phyloP scores from a whole-genome alignment of 371 early-diverging fungal species.

The Syncephalis plumigaleata region DNA sequence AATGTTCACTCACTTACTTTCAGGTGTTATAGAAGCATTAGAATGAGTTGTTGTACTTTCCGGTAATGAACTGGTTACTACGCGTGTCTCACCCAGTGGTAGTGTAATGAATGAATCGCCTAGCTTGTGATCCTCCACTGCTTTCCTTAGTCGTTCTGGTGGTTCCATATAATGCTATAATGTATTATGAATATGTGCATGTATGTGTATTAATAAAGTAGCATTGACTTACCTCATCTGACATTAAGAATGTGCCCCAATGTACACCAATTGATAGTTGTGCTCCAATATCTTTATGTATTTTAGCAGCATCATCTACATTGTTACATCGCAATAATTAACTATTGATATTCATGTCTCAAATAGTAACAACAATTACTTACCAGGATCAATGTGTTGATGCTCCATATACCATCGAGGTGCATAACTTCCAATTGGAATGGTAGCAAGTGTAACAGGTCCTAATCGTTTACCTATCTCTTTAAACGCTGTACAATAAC shows the following conservation, averaged over 20 bases:
- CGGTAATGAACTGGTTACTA: too few species aligned
- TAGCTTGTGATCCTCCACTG: conserved; percentile 9
- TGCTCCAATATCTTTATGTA: conserved; percentile 52
- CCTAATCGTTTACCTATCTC: conserved; percentile 55
- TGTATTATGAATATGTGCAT: too few species aligned
- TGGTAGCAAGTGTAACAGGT: conserved; percentile 48
- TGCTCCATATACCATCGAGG: conserved; percentile 32
- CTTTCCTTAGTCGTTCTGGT: conserved; percentile 18
- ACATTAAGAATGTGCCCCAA: conserved; percentile 43
- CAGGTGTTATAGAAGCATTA: too few species aligned
- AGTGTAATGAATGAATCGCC: too few species aligned
- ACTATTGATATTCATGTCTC: conserved; percentile 21
- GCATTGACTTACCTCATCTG: conserved; percentile 29
- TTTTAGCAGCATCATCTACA: conserved; percentile 58
- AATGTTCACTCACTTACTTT: too few species aligned
- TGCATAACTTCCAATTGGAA: conserved; percentile 70
- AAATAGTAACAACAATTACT: too few species aligned
- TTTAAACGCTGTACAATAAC: conserved; percentile 55
- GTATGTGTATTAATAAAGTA: too few species aligned
- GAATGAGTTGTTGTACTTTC: too few species aligned
- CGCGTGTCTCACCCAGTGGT: too few species aligned
- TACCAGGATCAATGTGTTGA: not conserved
- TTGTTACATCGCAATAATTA: conserved; percentile 23
- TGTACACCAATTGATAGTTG: conserved; percentile 46
- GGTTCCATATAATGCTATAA: conserved; percentile 33